Base-by-base conservation (phyloP, 495 filamentous ascomycete genomes). In the Xylaria intraflava region DNA sequence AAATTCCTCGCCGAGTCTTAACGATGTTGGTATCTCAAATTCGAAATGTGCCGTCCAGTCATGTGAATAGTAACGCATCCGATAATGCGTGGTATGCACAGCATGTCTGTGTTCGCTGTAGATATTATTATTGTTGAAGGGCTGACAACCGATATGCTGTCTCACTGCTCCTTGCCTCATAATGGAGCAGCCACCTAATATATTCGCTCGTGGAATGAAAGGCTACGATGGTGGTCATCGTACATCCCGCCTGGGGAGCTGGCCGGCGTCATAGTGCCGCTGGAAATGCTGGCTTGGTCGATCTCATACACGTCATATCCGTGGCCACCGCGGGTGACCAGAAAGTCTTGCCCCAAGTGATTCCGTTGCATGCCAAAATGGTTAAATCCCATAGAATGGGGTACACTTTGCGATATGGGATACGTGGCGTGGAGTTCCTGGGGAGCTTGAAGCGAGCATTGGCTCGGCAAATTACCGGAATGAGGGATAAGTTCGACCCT, bases 291-390 rank as follows among this genome's bases (percentile, higher is more conserved):
- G 19, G 64, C 64, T 30, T 73, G 70, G n/a, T 77, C 72, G 3
- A 55, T 55, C 16, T 78, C 74, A 48, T 71, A 77, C 57, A 73
- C 68, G 19, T 71, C 73, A 51, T 77, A 78, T 12, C 61, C 51
- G 20, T 69, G 65, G 0, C 56, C 49, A 3, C 65, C 61, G 12
- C 59, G 67, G 17, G 53, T 9, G n/a, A 49, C 44, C 23, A 55
- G 19, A 9, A 61, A 45, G n/a, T 56, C 49, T 11, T 55, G 53
- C 7, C 61, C 54, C 11, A 49, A 31, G 35, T 36, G 39, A 38
- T 46, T 33, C 30, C 58, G 57, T 7, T 54, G 36, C 45, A 67
- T 51, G 27, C 45, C 47, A 12, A 43, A 58, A 41, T 57, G 47
- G 9, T 16, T 22, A 22, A 61, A 60, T 19, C 31, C 41, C 22